Base-by-base conservation (phyloP, 2,329 filamentous ascomycete genomes). In the Aspergillus sergii region DNA sequence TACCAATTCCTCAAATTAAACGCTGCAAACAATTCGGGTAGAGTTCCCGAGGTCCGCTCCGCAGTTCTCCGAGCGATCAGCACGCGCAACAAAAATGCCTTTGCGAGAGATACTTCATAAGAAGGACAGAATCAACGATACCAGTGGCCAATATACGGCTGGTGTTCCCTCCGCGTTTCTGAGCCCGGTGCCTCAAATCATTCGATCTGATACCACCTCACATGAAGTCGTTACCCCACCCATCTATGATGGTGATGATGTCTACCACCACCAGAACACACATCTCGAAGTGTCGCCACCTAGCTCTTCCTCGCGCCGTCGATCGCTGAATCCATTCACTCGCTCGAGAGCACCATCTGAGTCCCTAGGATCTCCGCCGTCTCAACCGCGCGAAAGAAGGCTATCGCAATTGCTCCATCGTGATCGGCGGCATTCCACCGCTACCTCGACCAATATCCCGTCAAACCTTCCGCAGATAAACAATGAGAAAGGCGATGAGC, bases 141-240 rank as follows among this genome's bases (percentile, higher is more conserved):
- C 63, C 60, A 65, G 63, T 61, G 62, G 51, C 54, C 67, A 72
- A 53, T 64, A 86, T 86, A 82, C 54, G 21, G 16, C 68, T 53
- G 83, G 82, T 68, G 83, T 85, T 66, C 76, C 62, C 9, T 66
- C 68, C 14, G 46, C 58, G 16, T 68, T 66, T 26, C 62, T 63
- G 46, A 61, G 41, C 19, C 85, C 68, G 75, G 67, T 83, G 1
- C 89, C 90, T 62, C 88, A 91, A 69, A 93, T 97, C 81, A 85
- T 95, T 73, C 90, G 93, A 65, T 90, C 92, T 68, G 94, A 96
- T 74, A 97, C 94, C 1, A 80, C 88, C 68, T 88, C 89, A 1
- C 86, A 93, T 75, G 93, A 97, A 76, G 82, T 90, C 68, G 92
- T 97, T 75, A 83, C 88, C 61, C 91, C 92, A 12, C 91, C 93